phyloP scores from a whole-genome alignment of 768 basidiomycete genomes.

The Coprinellus aureogranulatus region DNA sequence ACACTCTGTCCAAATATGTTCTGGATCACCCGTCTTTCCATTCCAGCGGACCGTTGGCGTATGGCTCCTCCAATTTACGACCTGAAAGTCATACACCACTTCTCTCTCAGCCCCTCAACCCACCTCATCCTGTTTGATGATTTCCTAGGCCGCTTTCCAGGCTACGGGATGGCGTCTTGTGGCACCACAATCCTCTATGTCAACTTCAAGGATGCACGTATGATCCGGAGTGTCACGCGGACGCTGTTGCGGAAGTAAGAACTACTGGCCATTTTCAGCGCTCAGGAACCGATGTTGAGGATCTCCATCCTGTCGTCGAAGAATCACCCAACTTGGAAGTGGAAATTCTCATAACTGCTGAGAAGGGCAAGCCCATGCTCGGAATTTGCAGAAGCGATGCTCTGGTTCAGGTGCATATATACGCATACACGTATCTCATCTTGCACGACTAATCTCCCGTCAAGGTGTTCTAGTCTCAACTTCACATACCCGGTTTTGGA shows the following conservation, averaged over 20 bases:
- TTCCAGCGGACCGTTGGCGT: slow-evolving; percentile 48
- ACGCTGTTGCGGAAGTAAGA: too few species aligned
- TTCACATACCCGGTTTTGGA: slow-evolving; percentile 43
- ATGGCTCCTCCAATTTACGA: slow-evolving; percentile 35
- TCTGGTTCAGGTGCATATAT: neutral
- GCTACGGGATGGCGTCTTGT: slow-evolving; percentile 34
- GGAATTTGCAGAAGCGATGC: slow-evolving; percentile 8
- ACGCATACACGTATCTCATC: slow-evolving; percentile 25
- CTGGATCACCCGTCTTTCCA: too few species aligned
- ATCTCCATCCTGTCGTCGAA: slow-evolving; percentile 37
- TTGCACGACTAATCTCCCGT: too few species aligned
- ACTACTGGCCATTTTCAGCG: too few species aligned
- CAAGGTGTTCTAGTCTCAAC: slow-evolving; percentile 44
- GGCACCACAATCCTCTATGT: slow-evolving; percentile 52
- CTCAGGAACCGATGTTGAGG: slow-evolving; percentile 44
- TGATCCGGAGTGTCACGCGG: slow-evolving; percentile 32
- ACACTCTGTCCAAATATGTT: too few species aligned
- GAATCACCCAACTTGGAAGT: slow-evolving; percentile 28
- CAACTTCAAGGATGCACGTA: slow-evolving; percentile 43
- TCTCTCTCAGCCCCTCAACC: slow-evolving; percentile 38
- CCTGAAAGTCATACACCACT: slow-evolving; percentile 40
- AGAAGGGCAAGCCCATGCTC: slow-evolving; percentile 39
- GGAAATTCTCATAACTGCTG: slow-evolving; percentile 34
- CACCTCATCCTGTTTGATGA: slow-evolving; percentile 44
- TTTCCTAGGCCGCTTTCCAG: slow-evolving; percentile 39